A percentile compares a stretch with the other conserved stretches of the same genome.
These are phyloP conservation scores for Phaseolus lunatus DNA, from an alignment of 306 rosid genomes.

Conservation along the genomic window DNA sequence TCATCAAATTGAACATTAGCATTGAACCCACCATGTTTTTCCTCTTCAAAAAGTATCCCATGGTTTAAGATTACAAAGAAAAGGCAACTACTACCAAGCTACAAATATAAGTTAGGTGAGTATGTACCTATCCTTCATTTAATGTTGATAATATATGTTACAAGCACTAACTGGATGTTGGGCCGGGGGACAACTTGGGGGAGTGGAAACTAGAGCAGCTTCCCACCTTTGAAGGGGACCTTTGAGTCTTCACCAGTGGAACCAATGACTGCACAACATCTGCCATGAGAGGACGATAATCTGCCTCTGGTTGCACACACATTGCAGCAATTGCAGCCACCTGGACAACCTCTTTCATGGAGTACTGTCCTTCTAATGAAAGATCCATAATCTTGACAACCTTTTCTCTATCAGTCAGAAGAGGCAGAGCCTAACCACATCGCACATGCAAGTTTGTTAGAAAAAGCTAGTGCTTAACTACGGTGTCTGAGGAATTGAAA, in stretches of 20 bases:
- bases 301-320: slow-evolving; percentile 97
- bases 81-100: slow-evolving; percentile 27
- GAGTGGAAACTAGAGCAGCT: slow-evolving; percentile 65
- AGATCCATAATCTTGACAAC: slow-evolving; percentile 92
- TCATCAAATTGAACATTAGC: slow-evolving; percentile 10
- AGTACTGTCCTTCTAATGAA: slow-evolving; percentile 83
- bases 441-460: slow-evolving; percentile 10
- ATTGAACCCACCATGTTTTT: slow-evolving; percentile 11
- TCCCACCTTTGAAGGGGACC: slow-evolving; percentile 66
- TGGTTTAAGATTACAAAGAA: slow-evolving; percentile 29
- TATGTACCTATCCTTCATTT: slow-evolving; percentile 26
- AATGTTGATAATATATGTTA: slow-evolving; percentile 42
- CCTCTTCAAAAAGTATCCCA: slow-evolving; percentile 1
- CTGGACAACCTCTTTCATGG: slow-evolving; percentile 93
- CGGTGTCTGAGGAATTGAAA: neutral
- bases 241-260: slow-evolving; percentile 74
- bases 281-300: slow-evolving; percentile 96
- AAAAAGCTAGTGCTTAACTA: slow-evolving; percentile 3
- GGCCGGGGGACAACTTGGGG: slow-evolving; percentile 58
- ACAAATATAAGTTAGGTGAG: slow-evolving; percentile 45
- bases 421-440: slow-evolving; percentile 78
- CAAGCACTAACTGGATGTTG: slow-evolving; percentile 49
- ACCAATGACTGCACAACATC: slow-evolving; percentile 96
- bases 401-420: slow-evolving; percentile 84
- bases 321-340: slow-evolving; percentile 95